A percentile compares a stretch with the other conserved stretches of the same genome.
Conservation (phyloP, 2,329 filamentous ascomycete genomes). For the Mycosphaerella arachidis region DNA sequence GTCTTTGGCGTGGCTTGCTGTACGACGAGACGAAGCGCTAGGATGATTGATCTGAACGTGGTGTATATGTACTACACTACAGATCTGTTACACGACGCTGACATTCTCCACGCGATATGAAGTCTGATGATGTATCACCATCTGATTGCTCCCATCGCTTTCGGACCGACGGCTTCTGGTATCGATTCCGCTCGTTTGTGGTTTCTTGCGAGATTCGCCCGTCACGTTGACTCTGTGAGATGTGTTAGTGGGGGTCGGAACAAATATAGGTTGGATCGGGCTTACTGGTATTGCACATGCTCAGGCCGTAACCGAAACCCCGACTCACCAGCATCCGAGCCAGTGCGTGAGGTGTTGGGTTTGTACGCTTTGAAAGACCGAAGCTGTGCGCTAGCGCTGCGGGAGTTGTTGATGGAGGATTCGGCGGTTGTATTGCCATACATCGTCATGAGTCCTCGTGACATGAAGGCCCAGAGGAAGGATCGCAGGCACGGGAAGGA, state of each 20-base stretch:
- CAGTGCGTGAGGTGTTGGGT: slow-evolving; percentile 5
- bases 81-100: neutral
- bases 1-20: slow-evolving; percentile 55
- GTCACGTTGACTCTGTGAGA: neutral
- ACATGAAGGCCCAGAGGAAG: slow-evolving; percentile 19
- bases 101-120: slow-evolving; percentile 17
- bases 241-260: neutral
- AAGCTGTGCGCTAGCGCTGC: slow-evolving; percentile 13
- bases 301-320: slow-evolving; percentile 3
- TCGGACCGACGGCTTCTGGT: neutral
- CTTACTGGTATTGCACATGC: slow-evolving; percentile 5
- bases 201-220: neutral
- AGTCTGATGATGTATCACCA: slow-evolving; percentile 21
- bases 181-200: neutral
- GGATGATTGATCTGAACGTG: neutral
- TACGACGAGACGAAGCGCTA: slow-evolving; percentile 36
- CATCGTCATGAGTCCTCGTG: slow-evolving; percentile 18
- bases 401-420: slow-evolving; percentile 8
- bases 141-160: slow-evolving; percentile 7
- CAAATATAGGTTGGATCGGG: neutral
- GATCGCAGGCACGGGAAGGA: slow-evolving; percentile 24
- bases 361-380: slow-evolving; percentile 12
- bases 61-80: neutral
- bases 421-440: slow-evolving; percentile 21
- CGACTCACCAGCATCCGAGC: neutral